Conservation (phyloP, 345 rosid species). For the Brassica nigra region DNA sequence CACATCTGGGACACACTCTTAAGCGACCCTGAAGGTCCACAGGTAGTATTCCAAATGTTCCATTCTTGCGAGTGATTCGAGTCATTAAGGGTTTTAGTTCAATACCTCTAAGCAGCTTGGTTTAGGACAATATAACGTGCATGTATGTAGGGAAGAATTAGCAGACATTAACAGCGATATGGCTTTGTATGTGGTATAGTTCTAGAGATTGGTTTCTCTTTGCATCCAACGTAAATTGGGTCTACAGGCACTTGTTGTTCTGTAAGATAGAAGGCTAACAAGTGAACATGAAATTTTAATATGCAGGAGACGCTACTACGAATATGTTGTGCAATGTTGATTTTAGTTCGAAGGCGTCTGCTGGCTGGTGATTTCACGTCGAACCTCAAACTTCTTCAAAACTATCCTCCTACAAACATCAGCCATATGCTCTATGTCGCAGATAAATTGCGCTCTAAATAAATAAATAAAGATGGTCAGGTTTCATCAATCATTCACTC, state of each 20-base stretch:
- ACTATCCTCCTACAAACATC: conserved; percentile 80
- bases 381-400: conserved; percentile 78
- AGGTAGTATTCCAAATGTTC: conserved; percentile 49
- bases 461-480: neutral
- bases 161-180: neutral
- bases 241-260: neutral
- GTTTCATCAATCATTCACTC: conserved; percentile 7
- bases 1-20: conserved; percentile 95
- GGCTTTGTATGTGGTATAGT: neutral
- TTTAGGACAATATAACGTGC: neutral
- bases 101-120: neutral
- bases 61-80: neutral
- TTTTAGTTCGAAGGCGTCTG: conserved; percentile 57
- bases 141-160: neutral
- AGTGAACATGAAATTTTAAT: neutral
- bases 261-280: conserved; percentile 1
- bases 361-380: conserved; percentile 70
- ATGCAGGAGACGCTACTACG: conserved; percentile 38
- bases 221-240: neutral
- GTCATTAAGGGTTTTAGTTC: neutral
- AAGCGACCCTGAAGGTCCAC: conserved; percentile 93
- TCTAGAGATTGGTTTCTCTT: conserved; percentile 1
- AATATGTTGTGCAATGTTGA: conserved; percentile 43
- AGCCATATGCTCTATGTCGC: conserved; percentile 50
- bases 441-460: conserved; percentile 37